Conservation (phyloP, 176 grass and related monocot species). For the Puya raimondii region DNA sequence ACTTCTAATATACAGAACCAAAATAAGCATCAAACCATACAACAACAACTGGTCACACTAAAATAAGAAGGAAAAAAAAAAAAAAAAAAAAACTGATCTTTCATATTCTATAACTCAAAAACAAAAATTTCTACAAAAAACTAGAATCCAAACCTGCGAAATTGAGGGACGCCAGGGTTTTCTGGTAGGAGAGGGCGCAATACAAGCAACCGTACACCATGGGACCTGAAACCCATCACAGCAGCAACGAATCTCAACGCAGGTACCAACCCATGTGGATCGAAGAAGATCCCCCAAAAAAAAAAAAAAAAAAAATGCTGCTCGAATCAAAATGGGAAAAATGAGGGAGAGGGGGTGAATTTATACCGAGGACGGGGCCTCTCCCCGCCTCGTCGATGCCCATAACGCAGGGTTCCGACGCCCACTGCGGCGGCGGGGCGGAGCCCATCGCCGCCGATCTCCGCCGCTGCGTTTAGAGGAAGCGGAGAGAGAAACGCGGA, state of each 20-base stretch:
- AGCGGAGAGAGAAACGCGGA: too few relatives aligned
- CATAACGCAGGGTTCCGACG: constrained; percentile 36
- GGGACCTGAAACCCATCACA: constrained; percentile 38
- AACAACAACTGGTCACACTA: neutral
- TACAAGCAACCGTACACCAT: constrained; percentile 97
- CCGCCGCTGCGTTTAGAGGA: too few relatives aligned
- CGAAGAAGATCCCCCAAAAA: neutral
- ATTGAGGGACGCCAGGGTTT: constrained; percentile 66
- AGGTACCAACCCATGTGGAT: too few relatives aligned
- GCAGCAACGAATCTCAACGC: neutral
- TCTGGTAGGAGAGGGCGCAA: constrained; percentile 58
- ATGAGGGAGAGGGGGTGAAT: neutral
- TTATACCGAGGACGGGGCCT: constrained; percentile 36
- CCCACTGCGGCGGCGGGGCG: constrained; percentile 25
- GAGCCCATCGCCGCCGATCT: neutral
- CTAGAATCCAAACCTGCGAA: constrained; percentile 47
- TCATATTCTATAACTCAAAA: too few relatives aligned
- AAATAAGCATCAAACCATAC: neutral
- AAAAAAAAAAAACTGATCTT: too few relatives aligned
- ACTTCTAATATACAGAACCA: neutral
- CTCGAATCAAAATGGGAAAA: neutral
- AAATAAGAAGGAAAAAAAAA: neutral
- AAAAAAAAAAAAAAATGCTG: neutral
- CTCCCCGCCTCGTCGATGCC: constrained; percentile 48
- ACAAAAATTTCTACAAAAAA: too few relatives aligned